phyloP scores from a whole-genome alignment of 2,329 filamentous ascomycete genomes.

The Cordyceps cateniannulata region DNA sequence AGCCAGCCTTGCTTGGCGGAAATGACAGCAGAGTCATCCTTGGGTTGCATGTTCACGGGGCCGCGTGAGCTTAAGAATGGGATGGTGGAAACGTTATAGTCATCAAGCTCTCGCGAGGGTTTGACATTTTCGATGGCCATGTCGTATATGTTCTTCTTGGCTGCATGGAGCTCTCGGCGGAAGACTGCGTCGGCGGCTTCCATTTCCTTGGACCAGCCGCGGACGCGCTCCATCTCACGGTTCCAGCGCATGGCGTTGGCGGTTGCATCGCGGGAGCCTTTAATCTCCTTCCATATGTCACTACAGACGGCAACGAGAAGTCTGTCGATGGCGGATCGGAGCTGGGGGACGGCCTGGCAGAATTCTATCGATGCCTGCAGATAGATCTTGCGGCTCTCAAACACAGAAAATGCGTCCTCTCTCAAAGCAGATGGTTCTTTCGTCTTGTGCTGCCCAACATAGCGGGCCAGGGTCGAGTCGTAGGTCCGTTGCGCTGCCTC shows the following conservation, averaged over 20 bases:
- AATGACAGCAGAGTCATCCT: slow-evolving; percentile 42
- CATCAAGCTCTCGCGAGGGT: slow-evolving; percentile 86
- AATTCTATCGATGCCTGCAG: slow-evolving; percentile 91
- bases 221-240: slow-evolving; percentile 81
- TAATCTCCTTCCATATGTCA: slow-evolving; percentile 86
- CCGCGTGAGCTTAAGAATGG: slow-evolving; percentile 72
- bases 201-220: slow-evolving; percentile 92
- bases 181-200: slow-evolving; percentile 81
- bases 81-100: slow-evolving; percentile 85
- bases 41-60: slow-evolving; percentile 56
- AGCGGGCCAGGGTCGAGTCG: slow-evolving; percentile 74
- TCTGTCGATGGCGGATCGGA: slow-evolving; percentile 78
- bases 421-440: slow-evolving; percentile 88
- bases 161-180: slow-evolving; percentile 70
- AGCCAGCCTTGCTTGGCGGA: slow-evolving; percentile 93
- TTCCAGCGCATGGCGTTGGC: slow-evolving; percentile 60
- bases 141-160: slow-evolving; percentile 77
- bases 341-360: slow-evolving; percentile 77
- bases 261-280: slow-evolving; percentile 59
- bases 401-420: slow-evolving; percentile 92
- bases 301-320: slow-evolving; percentile 77
- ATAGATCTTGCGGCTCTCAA: slow-evolving; percentile 86
- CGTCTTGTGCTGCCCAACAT: slow-evolving; percentile 78
- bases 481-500: slow-evolving; percentile 79
- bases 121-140: slow-evolving; percentile 62